Base-by-base conservation (phyloP, 2,329 filamentous ascomycete species). In the Aspergillus pseudonomiae region DNA sequence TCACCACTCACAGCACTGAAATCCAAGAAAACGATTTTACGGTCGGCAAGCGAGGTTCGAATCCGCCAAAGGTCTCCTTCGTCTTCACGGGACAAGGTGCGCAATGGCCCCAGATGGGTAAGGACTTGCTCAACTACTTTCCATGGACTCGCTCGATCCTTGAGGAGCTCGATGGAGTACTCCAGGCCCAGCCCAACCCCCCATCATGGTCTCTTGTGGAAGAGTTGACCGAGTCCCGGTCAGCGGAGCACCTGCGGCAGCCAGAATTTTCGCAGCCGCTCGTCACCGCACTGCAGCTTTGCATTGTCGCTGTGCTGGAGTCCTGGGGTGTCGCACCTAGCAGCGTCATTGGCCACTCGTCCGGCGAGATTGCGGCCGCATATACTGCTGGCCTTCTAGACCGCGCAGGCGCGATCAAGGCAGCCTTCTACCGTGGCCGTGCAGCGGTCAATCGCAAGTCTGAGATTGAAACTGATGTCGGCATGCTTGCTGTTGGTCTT, bases 321-420 rank as follows among this genome's bases (percentile, higher is more conserved):
- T 79, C 78, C 1, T 84, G 78, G 76, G 77, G 76, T 0, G 71
- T 85, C 19, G 60, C 61, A 11, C 82, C 82, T 0, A 55, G 66
- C 0, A 75, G 73, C 3, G 81, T 83, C 0, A 70, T 78, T 1
- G 82, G 83, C 0, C 83, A 85, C 65, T 83, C 81, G 0, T 79
- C 75, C 57, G 83, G 83, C 16, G 83, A 85, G 62, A 83, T 84
- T 34, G 81, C 71, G 4, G 82, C 83, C 3, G 82, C 83, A 0
- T 84, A 81, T 61, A 80, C 82, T 1, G 72, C 80, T 3, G 78
- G 76, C 1, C 28, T 63, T 3, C 16, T 78, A 1, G 61, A 60
- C 19, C 19, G 41, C 6, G 32, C 56, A 28, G 48, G 60, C 21
- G 67, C 64, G 2, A 50, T 69, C 11, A 54, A 19, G 0, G 36